A percentile compares a stretch with the other conserved stretches of the same genome.
These are phyloP conservation scores for Cryptococcus deneoformans DNA, from an alignment of 1,284 basidiomycete genomes.

Conservation along the genomic window DNA sequence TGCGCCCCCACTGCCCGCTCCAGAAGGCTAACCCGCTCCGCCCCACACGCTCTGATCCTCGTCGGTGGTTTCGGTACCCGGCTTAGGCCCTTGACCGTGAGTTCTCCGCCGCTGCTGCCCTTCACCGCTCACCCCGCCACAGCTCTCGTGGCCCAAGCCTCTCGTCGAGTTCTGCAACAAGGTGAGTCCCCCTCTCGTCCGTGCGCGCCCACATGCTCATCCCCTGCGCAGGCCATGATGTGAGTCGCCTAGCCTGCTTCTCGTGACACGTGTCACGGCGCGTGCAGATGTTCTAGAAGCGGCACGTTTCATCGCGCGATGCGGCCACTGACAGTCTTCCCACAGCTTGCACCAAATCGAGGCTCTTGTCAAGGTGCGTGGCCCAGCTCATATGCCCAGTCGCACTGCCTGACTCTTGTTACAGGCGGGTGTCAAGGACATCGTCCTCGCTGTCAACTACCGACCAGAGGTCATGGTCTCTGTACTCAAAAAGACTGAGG, in stretches of 20 bases:
- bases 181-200: conserved; percentile 28
- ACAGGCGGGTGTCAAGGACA: conserved; percentile 56
- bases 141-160: conserved; percentile 54
- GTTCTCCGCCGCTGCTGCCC: conserved; percentile 13
- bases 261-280: conserved; percentile 3
- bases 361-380: conserved; percentile 53
- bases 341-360: conserved; percentile 55
- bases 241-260: conserved; percentile 18
- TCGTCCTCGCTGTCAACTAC: conserved; percentile 57
- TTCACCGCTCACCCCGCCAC: neutral
- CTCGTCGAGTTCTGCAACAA: conserved; percentile 56
- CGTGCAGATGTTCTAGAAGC: neutral
- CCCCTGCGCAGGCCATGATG: conserved; percentile 45
- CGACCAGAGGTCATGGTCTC: conserved; percentile 57
- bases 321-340: neutral
- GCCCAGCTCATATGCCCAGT: neutral
- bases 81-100: conserved; percentile 55
- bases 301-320: neutral
- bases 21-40: conserved; percentile 18
- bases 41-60: conserved; percentile 50
- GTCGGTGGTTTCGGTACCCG: conserved; percentile 55
- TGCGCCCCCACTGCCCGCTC: conserved; percentile 8
- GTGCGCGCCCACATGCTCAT: neutral
- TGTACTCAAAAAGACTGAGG: conserved; percentile 55
- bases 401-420: neutral